These are phyloP conservation scores for Hemileccinum impolitum DNA, from an alignment of 768 basidiomycete species.

Conservation along the genomic window DNA sequence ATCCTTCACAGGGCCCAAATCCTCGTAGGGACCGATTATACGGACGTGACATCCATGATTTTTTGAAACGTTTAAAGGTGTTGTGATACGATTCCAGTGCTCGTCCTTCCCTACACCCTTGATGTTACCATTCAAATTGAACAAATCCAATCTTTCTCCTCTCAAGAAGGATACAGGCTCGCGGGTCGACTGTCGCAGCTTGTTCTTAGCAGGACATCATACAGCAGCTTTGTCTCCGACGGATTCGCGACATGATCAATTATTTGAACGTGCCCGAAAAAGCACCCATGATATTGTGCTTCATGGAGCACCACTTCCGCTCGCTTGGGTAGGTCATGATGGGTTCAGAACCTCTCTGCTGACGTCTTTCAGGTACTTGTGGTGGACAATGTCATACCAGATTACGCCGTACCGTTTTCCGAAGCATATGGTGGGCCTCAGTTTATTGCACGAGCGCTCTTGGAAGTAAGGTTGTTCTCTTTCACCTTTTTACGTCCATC, in stretches of 20 bases:
- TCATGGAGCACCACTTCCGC: constrained; percentile 26
- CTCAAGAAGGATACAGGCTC: constrained; percentile 14
- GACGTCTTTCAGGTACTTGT: constrained; percentile 19
- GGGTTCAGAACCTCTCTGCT: no score
- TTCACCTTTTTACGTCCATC: neutral
- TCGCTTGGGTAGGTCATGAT: constrained; percentile 28
- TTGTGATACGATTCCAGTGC: neutral
- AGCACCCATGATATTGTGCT: constrained; percentile 11
- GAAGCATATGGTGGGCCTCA: constrained; percentile 26
- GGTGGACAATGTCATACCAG: constrained; percentile 26
- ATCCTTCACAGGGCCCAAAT: neutral
- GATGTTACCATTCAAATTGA: constrained; percentile 14
- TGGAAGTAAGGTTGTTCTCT: constrained; percentile 16
- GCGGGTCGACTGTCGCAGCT: constrained; percentile 20
- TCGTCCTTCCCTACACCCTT: constrained; percentile 5
- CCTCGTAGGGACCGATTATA: neutral
- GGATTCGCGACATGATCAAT: constrained; percentile 3
- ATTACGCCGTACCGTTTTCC: constrained; percentile 27
- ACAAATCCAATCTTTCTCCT: constrained; percentile 14
- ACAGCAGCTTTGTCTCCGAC: neutral
- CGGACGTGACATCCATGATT: neutral
- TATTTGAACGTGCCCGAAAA: constrained; percentile 1
- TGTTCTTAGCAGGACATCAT: constrained; percentile 12
- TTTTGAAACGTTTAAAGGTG: constrained; percentile 5
- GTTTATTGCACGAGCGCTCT: constrained; percentile 25